A percentile compares a stretch with the other conserved stretches of the same genome.
Evolutionary conservation across 1,284 basidiomycete species (phyloP).

Genomic region (Fomitiporia mediterranea): DNA sequence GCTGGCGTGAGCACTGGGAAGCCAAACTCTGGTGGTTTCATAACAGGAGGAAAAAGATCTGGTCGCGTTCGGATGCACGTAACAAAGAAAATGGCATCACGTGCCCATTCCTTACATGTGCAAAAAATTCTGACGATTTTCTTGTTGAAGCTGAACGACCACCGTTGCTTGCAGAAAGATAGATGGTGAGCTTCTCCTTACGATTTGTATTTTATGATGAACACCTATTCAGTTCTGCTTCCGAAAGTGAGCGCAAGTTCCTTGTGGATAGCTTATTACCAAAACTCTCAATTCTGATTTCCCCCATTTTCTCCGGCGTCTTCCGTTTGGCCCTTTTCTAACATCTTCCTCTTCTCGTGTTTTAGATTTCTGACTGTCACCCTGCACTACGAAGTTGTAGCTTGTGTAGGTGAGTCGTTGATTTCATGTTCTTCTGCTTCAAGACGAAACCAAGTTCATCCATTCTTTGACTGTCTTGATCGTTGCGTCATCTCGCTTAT

Average conservation of each 20-base stretch:
- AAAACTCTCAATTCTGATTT: conserved; percentile 53
- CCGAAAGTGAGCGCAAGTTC: conserved; percentile 64
- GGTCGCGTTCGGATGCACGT: no score
- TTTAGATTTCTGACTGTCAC: not conserved
- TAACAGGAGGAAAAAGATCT: no score
- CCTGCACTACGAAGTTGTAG: not conserved
- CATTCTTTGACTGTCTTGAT: conserved; percentile 67
- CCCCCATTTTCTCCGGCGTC: conserved; percentile 23
- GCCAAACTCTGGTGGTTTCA: not conserved
- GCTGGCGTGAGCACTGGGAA: not conserved
- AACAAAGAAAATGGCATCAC: no score
- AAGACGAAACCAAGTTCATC: conserved; percentile 75
- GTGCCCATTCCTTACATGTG: no score
- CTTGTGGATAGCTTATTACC: conserved; percentile 65
- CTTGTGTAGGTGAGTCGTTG: not conserved
- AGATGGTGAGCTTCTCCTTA: not conserved
- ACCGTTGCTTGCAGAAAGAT: conserved; percentile 1
- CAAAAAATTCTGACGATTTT: not conserved
- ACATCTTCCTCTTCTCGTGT: not conserved
- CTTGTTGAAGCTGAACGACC: not conserved
- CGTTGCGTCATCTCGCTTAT: conserved; percentile 30
- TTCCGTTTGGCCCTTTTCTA: conserved; percentile 8
- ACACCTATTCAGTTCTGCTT: conserved; percentile 72
- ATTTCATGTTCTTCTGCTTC: not conserved
- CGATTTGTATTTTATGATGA: conserved; percentile 44